Evolutionary conservation across 2,329 filamentous ascomycete genomes (phyloP).

Genomic region (Fusarium sp.): DNA sequence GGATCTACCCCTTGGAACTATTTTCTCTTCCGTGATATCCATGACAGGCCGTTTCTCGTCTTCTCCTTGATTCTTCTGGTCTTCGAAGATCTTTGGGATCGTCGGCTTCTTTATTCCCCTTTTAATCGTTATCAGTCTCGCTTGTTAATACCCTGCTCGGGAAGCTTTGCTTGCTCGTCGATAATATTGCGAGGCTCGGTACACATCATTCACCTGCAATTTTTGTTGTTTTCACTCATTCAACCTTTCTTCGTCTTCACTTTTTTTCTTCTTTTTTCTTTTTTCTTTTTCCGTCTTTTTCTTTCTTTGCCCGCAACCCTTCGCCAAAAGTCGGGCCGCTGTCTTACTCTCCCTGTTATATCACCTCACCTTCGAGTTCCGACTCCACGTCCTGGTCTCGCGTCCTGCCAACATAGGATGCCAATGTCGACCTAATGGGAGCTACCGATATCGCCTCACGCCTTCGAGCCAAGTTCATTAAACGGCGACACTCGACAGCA

Average conservation of each 20-base stretch:
- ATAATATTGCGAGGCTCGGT: conserved; percentile 34
- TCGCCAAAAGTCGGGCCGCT: conserved; percentile 1
- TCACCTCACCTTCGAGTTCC: conserved; percentile 5
- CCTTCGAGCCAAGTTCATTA: conserved; percentile 59
- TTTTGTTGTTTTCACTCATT: conserved; percentile 11
- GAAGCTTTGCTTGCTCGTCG: conserved; percentile 27
- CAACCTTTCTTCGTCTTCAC: conserved; percentile 1
- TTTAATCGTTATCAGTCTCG: conserved; percentile 26
- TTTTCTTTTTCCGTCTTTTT: no score
- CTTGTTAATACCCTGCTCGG: conserved; percentile 26
- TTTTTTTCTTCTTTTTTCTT: no score
- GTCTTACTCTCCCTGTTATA: conserved; percentile 26
- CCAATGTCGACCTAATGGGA: conserved; percentile 52
- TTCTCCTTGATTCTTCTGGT: conserved; percentile 12
- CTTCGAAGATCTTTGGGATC: not conserved
- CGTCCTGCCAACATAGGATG: conserved; percentile 22
- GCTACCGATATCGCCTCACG: conserved; percentile 57
- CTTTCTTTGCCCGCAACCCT: not conserved
- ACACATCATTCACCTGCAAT: conserved; percentile 7
- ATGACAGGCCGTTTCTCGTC: conserved; percentile 6
- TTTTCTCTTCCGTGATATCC: conserved; percentile 1
- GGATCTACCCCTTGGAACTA: conserved; percentile 24
- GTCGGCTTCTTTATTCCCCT: conserved; percentile 14
- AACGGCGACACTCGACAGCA: conserved; percentile 54
- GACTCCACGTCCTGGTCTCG: conserved; percentile 20